Percentiles rank a stretch among this genome's conserved stretches.
phyloP scores from a whole-genome alignment of 1,284 basidiomycete species.

The Ceratobasidium sp. region DNA sequence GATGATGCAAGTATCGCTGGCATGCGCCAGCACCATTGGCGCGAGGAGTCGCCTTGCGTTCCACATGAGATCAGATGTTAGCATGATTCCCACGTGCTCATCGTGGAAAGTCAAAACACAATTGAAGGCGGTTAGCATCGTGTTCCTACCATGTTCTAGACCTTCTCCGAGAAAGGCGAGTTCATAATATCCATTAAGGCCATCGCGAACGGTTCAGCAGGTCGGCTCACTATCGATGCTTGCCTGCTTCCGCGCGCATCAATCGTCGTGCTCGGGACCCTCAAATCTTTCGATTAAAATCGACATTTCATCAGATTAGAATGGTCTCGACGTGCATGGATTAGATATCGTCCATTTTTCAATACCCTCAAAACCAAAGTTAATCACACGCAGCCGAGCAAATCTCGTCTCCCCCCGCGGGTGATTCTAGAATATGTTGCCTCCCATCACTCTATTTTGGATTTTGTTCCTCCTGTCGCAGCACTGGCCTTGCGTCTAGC shows the following conservation, averaged over 20 bases:
- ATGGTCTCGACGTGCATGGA: constrained; percentile 28
- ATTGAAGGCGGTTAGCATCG: neutral
- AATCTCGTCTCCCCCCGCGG: constrained; percentile 1
- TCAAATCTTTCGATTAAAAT: constrained; percentile 26
- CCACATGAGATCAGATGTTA: constrained; percentile 39
- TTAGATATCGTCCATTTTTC: constrained; percentile 7
- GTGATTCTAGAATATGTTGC: neutral
- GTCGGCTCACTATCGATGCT: constrained; percentile 31
- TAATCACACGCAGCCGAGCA: constrained; percentile 18
- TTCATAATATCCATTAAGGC: constrained; percentile 21
- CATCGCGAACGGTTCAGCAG: neutral
- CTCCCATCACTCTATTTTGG: constrained; percentile 32
- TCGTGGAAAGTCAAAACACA: constrained; percentile 15
- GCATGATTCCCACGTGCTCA: constrained; percentile 39
- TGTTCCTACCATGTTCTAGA: constrained; percentile 21
- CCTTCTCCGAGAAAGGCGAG: constrained; percentile 2
- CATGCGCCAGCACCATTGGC: constrained; percentile 18
- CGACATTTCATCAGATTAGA: constrained; percentile 35
- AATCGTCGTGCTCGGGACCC: constrained; percentile 14
- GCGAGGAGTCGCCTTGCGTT: constrained; percentile 24
- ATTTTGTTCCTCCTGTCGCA: constrained; percentile 11
- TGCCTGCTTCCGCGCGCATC: constrained; percentile 28
- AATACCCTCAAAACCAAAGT: constrained; percentile 31
- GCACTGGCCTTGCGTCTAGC: constrained; percentile 35
- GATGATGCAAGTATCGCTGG: constrained; percentile 23